Percentiles rank a stretch among this genome's conserved stretches.
Evolutionary conservation across 352 stramenopile species (phyloP).

Genomic region (Elongisporangium prolatum): DNA sequence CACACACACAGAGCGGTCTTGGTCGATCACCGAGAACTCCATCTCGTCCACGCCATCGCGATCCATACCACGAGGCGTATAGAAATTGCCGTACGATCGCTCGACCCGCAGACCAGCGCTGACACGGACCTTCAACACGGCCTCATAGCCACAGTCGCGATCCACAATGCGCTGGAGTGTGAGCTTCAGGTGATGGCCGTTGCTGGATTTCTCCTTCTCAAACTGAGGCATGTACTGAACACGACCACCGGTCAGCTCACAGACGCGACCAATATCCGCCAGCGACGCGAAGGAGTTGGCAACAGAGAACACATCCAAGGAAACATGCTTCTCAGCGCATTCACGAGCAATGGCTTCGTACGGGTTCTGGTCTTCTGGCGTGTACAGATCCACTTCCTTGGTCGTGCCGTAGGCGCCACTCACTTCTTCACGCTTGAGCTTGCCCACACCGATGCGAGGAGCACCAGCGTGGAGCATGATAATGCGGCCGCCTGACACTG

Average conservation of each 20-base stretch:
- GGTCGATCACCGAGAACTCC: constrained; percentile 85
- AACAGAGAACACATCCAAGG: constrained; percentile 81
- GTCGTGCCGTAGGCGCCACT: constrained; percentile 78
- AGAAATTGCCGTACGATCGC: constrained; percentile 83
- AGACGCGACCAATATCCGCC: constrained; percentile 73
- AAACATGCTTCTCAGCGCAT: constrained; percentile 79
- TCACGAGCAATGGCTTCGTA: constrained; percentile 65
- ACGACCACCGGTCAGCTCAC: constrained; percentile 80
- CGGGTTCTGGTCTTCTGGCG: constrained; percentile 52
- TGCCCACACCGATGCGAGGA: constrained; percentile 67
- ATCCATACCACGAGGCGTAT: constrained; percentile 48
- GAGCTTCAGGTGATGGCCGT: constrained; percentile 72
- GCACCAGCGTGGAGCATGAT: constrained; percentile 74
- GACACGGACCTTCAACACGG: constrained; percentile 86
- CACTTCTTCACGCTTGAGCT: constrained; percentile 75
- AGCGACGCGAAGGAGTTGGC: constrained; percentile 82
- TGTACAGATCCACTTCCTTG: constrained; percentile 85
- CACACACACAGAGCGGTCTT: constrained; percentile 81
- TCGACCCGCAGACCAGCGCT: constrained; percentile 82
- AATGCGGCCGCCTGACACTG: constrained; percentile 53
- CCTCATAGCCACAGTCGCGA: constrained; percentile 78
- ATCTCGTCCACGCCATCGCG: constrained; percentile 77
- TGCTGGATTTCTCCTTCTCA: constrained; percentile 79
- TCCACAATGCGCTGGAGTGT: constrained; percentile 68
- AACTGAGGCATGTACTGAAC: constrained; percentile 87